Evolutionary conservation across 345 rosid genomes (phyloP), one percentile per base, ranked within the genome.

Genomic region (Gossypium raimondii): DNA sequence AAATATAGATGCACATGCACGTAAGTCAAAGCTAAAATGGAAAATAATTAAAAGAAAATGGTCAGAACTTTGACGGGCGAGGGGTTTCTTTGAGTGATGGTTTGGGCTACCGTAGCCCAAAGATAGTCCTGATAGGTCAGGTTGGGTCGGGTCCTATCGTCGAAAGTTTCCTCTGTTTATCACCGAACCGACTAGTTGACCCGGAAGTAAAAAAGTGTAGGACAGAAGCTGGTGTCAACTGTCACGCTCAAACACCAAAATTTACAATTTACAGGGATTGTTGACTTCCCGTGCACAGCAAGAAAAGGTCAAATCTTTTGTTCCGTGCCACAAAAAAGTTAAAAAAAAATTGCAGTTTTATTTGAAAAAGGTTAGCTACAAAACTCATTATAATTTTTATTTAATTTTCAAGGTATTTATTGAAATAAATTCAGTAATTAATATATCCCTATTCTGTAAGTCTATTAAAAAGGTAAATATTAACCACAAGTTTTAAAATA

Each of bases 401-500:
- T 34, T 34, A 34, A 4, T 34, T 27, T 29, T 29, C 0, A 3
- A 29, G 0, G 34, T 3, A 29, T 29, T 29, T 29, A 29, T 29
- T 29, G 0, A 29, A 29, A 29, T 3, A 29, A 29, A 0, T 29
- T 1, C 1, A 29, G 0, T 29, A 29, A 29, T 29, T 29, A 29
- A 29, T 29, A 29, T 3, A 29, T 29, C 0, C 0, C 0, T 1
- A 34, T 34, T 3, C 0, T 34, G 0, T 34, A 34, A 34, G 0
- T 34, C 0, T 34, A 34, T 4, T 34, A 34, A 34, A 34, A 0
- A 4, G 0, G 0, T 34, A 0, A 1, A 34, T 34, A 34, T 34
- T 4, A 34, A 34, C 0, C 0, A 34, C 38, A 0, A 29, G 0
- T 29, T 3, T 29, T 29, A 29, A 29, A 29, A 29, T 29, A 29